Base-by-base conservation (phyloP, 441 rosid genomes). In the Erodium texanum region DNA sequence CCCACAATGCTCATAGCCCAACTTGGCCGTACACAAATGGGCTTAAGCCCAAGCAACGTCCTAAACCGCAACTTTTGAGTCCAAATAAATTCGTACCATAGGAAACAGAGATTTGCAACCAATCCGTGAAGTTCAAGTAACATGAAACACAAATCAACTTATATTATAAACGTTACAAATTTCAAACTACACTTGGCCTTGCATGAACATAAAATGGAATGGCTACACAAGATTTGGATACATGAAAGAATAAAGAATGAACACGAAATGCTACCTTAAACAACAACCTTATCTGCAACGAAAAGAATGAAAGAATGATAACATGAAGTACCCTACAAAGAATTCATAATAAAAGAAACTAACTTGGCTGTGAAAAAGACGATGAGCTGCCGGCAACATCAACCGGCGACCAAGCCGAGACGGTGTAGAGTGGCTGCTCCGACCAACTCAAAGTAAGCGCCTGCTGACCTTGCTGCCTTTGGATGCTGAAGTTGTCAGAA, bases 371-470 rank as follows among this genome's bases (percentile, higher is more conserved):
- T 22, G 45, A 66, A 50, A 3, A 5, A 14, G 5, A 5, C 4
- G 86, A 86, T 59, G 90, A 84, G 75, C 86, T 82, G 77, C 90
- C 90, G 1, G 82, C 83, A 29, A 77, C 64, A 73, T 85, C 88
- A 19, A 71, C 72, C n/a, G 87, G 86, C 11, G 74, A 52, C 99
- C 99, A 93, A 5, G 90, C 89, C 0, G 99, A 93, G 82, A 91
- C 87, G 3, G 99, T 83, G 32, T 82, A 90, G 20, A 93, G 95
- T 62, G 92, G 86, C 83, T 91, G 95, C 74, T 86, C 97, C 71
- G 78, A 76, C 95, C 95, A 89, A 70, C 84, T 80, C 41, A 93
- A 78, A 0, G 97, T 89, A 5, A 91, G 78, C 16, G 87, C 96
- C 19, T 75, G 10, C 9, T 7, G 1, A 0, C 9, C 82, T 5